A percentile compares a stretch with the other conserved stretches of the same genome.
These are phyloP conservation scores for Achlya hypogyna DNA, from an alignment of 352 stramenopile genomes.

Conservation along the genomic window DNA sequence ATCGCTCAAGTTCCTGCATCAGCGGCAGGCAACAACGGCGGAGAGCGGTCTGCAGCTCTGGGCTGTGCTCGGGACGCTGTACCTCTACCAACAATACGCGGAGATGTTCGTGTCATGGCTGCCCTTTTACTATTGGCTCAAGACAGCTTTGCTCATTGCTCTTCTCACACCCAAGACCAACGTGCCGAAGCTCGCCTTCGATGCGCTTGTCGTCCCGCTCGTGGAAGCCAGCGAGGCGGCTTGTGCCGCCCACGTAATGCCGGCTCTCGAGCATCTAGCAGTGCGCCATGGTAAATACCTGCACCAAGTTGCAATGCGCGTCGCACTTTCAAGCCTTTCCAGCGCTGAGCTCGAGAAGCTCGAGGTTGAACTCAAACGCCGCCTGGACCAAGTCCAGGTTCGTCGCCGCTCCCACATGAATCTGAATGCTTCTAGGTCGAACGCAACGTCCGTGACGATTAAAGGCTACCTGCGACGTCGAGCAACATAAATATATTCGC, in stretches of 20 bases:
- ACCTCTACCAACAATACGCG: constrained; percentile 10
- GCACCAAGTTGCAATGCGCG: constrained; percentile 4
- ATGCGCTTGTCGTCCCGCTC: not conserved
- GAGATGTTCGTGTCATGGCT: constrained; percentile 13
- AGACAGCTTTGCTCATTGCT: not conserved
- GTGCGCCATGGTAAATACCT: not conserved
- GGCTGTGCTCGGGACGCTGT: constrained; percentile 4
- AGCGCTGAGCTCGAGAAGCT: constrained; percentile 9
- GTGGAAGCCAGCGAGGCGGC: not conserved
- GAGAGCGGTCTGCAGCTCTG: constrained; percentile 13
- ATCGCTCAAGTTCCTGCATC: constrained; percentile 13
- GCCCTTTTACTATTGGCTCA: constrained; percentile 19
- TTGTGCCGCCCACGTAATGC: not conserved
- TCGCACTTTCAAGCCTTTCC: constrained; percentile 1
- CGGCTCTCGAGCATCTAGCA: not conserved
- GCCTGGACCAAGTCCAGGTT: constrained; percentile 14
- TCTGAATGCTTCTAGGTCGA: too few species aligned
- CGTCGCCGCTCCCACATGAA: too few species aligned
- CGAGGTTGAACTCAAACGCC: not conserved
- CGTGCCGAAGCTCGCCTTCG: constrained; percentile 5
- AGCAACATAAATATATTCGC: too few species aligned
- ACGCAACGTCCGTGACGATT: not conserved
- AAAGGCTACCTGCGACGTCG: not conserved
- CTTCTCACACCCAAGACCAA: constrained; percentile 4
- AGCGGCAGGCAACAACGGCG: not conserved